Evolutionary conservation across 164 flowering plant genomes (phyloP).

Genomic region (Liriodendron chinense): DNA sequence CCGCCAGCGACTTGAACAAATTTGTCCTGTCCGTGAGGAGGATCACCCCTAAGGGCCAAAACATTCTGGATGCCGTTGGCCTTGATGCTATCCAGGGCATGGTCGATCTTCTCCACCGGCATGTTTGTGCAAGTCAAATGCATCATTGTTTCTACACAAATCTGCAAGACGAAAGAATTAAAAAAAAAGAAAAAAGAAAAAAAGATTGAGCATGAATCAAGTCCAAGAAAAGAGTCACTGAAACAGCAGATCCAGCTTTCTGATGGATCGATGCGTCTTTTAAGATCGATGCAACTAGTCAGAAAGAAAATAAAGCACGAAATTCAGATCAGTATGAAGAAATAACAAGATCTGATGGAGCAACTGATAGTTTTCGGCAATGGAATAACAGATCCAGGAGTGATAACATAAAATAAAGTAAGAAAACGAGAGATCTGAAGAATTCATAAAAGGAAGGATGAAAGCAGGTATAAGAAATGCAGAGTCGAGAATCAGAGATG

Average conservation of each 20-base stretch:
- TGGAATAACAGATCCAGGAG: slow-evolving; percentile 3
- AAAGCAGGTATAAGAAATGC: neutral
- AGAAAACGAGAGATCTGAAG: neutral
- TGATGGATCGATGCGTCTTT: neutral
- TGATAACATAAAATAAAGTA: neutral
- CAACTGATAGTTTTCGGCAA: neutral
- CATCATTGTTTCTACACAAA: slow-evolving; percentile 98
- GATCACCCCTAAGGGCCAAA: slow-evolving; percentile 92
- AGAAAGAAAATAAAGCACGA: neutral
- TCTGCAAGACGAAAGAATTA: slow-evolving; percentile 11
- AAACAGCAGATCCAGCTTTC: neutral
- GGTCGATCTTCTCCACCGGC: slow-evolving; percentile 93
- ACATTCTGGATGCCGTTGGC: slow-evolving; percentile 88
- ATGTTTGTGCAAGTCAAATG: slow-evolving; percentile 98
- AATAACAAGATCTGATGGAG: neutral
- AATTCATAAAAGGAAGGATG: neutral
- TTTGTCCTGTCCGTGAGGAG: slow-evolving; percentile 98
- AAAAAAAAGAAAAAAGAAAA: neutral
- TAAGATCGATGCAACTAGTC: neutral
- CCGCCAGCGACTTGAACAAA: slow-evolving; percentile 90
- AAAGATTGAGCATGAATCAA: neutral
- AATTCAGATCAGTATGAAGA: neutral
- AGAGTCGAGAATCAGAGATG: neutral
- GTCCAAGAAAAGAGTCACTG: neutral
- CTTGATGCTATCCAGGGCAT: slow-evolving; percentile 74